Evolutionary conservation across 306 rosid species (phyloP).

Genomic region (Quercus robur): DNA sequence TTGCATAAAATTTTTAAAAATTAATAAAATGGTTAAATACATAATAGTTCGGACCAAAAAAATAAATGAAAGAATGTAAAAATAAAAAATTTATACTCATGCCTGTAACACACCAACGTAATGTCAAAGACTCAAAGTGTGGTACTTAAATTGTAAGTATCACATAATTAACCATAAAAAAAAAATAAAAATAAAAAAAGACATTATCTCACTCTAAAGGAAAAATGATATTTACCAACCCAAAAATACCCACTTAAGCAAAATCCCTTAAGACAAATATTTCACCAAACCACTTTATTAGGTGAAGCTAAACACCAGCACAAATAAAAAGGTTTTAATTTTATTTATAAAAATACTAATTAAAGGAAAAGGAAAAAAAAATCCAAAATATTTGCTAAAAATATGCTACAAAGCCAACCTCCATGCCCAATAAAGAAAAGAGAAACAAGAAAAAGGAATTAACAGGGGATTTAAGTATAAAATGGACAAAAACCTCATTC

Average conservation of each 20-base stretch:
- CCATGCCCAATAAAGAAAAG: no score
- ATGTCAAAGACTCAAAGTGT: background rate
- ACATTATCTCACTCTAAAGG: background rate
- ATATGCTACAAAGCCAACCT: no score
- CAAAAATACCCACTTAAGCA: background rate
- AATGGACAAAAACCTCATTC: background rate
- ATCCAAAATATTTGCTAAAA: background rate
- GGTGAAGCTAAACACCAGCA: background rate
- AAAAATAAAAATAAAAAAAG: background rate
- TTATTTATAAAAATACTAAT: background rate
- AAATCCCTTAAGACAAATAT: background rate
- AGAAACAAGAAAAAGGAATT: background rate
- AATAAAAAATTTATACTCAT: background rate
- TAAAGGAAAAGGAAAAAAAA: background rate
- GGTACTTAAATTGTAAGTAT: background rate
- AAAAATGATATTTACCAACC: background rate
- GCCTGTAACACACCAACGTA: background rate
- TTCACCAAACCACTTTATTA: constrained; percentile 4
- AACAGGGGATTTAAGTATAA: background rate
- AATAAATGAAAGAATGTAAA: no score
- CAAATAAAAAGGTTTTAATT: background rate
- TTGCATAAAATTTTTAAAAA: background rate
- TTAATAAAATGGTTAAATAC: background rate
- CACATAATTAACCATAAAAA: background rate
- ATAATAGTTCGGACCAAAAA: background rate